Base-by-base conservation (phyloP, 306 rosid genomes). In the Cucurbita moschata region DNA sequence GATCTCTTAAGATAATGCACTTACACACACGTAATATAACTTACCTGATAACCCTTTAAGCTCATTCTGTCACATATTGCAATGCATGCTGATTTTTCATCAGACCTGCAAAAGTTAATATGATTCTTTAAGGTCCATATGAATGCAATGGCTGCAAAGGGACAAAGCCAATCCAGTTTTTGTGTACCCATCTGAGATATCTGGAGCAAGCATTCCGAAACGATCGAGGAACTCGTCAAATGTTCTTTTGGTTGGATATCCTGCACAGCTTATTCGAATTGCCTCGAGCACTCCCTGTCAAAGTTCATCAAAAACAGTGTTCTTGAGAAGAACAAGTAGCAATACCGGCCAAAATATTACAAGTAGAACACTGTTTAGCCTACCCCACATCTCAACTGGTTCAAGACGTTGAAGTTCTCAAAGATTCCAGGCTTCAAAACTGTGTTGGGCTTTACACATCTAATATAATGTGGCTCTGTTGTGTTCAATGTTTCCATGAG, bases 231-330 rank as follows among this genome's bases (percentile, higher is more conserved):
- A 91, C 86, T 91, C 97, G 38, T 91, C 92, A 57, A 88, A 88
- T 76, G 95, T 78, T 84, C 96, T 84, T 76, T 88, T 88, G 60
- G 97, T 91, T 68, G 97, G 97, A 83, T 91, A 91, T 63, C 97
- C 96, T 8, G 97, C 97, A 80, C 97, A 91, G 60, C 97, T 91
- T 61, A 91, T 91, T 79, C 97, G 77, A 71, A 91, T 91, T 37
- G 96, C 97, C 82, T 91, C 97, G 23, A 91, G 90, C 51, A 91
- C 97, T 84, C 97, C 97, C 97, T 91, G 88, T 75, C 51, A 75
- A 37, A 54, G n/a, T 67, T 49, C 75, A 63, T 59, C 19, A 39
- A 58, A 38, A 75, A 46, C 51, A 71, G 77, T 26, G 47, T 61
- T 63, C 18, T 69, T 14, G 44, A 47, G 73, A 49, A 69, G 44